Evolutionary conservation across 306 rosid species (phyloP).

Genomic region (Dalbergia oliveri): DNA sequence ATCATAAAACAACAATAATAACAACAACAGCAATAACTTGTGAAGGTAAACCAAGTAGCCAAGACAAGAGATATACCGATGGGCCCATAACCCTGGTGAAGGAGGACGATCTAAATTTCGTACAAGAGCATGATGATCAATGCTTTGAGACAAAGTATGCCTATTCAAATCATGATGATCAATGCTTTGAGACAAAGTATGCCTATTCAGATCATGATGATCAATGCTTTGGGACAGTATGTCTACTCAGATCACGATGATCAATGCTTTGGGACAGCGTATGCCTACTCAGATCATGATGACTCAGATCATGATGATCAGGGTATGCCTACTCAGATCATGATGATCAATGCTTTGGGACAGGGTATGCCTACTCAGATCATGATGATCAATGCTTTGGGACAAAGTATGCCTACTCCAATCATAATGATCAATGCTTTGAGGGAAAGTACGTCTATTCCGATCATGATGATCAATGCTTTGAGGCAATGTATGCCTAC

Average conservation of each 20-base stretch:
- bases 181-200: conserved; percentile 57
- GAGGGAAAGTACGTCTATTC: not conserved
- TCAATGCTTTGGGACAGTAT: conserved; percentile 5
- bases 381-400: conserved; percentile 47
- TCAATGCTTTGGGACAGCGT: conserved; percentile 53
- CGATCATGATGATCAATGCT: conserved; percentile 4
- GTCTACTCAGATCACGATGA: conserved; percentile 47
- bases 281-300: conserved; percentile 58
- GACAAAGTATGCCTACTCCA: conserved; percentile 56
- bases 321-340: conserved; percentile 57
- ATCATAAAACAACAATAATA: conserved; percentile 21
- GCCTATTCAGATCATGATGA: conserved; percentile 55
- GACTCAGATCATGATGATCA: not conserved
- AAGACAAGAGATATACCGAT: conserved; percentile 59
- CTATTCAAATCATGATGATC: conserved; percentile 41
- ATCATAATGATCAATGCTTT: conserved; percentile 39
- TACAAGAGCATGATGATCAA: conserved; percentile 65
- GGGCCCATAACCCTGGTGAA: conserved; percentile 82
- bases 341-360: conserved; percentile 39
- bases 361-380: conserved; percentile 52
- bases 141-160: conserved; percentile 66
- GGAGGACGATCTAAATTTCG: conserved; percentile 71
- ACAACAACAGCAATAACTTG: not conserved
- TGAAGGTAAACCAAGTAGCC: conserved; percentile 22
- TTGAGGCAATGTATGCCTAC: conserved; percentile 63